Conservation (phyloP, 2,329 filamentous ascomycete species). For the Westerdykella aurantiaca region DNA sequence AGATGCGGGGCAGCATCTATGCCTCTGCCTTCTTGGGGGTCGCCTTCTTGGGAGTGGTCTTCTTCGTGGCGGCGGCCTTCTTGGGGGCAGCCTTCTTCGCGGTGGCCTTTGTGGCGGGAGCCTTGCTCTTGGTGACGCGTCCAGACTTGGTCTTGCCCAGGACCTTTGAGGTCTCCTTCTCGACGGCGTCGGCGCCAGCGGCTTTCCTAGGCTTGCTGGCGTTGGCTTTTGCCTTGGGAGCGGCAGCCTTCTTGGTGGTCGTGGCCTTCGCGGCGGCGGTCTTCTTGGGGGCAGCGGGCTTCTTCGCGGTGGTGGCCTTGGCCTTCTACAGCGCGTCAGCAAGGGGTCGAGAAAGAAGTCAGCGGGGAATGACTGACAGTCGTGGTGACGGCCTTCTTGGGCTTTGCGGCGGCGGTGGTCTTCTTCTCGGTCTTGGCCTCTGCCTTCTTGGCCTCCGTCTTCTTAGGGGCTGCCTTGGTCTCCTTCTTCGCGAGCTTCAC, state of each 20-base stretch:
- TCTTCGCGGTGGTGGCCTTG: constrained; percentile 20
- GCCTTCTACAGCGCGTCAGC: constrained; percentile 18
- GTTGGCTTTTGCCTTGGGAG: constrained; percentile 42
- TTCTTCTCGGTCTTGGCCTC: constrained; percentile 37
- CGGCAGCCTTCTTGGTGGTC: constrained; percentile 26
- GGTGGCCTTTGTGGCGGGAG: constrained; percentile 38
- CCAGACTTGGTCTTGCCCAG: constrained; percentile 81
- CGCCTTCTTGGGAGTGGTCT: constrained; percentile 39
- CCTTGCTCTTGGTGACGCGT: constrained; percentile 67
- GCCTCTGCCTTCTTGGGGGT: constrained; percentile 35
- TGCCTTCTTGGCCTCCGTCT: constrained; percentile 23
- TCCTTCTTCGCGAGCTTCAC: constrained; percentile 90
- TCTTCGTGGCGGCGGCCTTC: constrained; percentile 38
- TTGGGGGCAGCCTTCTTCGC: constrained; percentile 33
- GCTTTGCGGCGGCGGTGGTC: constrained; percentile 17
- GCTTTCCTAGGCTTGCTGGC: constrained; percentile 43
- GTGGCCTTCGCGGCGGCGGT: constrained; percentile 41
- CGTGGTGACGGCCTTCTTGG: constrained; percentile 25
- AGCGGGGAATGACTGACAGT: constrained; percentile 4
- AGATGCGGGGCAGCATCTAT: constrained; percentile 8
- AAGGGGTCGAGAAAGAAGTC: constrained; percentile 3
- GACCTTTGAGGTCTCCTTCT: constrained; percentile 61
- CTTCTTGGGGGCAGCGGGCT: constrained; percentile 38
- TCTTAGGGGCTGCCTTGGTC: constrained; percentile 28
- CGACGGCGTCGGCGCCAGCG: constrained; percentile 53